Base-by-base conservation (phyloP, 306 rosid species). In the Rosa rugosa region DNA sequence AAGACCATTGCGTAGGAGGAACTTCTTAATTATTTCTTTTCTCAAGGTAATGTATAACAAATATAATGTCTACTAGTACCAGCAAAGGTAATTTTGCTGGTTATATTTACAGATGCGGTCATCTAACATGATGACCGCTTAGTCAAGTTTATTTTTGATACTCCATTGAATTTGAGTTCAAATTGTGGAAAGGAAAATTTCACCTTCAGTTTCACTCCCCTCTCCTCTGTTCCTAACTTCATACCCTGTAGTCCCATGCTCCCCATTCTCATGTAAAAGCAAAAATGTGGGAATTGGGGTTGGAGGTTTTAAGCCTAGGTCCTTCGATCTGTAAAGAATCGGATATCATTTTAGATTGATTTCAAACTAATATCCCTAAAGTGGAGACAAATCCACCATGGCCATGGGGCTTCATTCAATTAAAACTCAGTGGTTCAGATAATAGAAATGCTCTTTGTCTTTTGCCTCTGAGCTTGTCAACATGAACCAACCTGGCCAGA, bases 1-100 rank as follows among this genome's bases (percentile, higher is more conserved):
- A 92, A 89, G 88, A 89, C 85, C 73, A 79, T 94, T 82, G 72
- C 25, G 80, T 87, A 86, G 76, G 63, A 75, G 41, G 42, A 68
- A 31, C 63, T 38, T 22, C 3, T 27, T 27, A 27, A 31, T n/a
- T n/a, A 13, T 44, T 53, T 44, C 67, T 1, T 22, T 2, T 41
- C 11, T 44, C 11, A 51, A 62, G 38, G 51, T 77, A 66, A 40
- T 77, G 57, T 75, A 23, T 41, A 64, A 64, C 36, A 18, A 64
- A 27, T 20, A 62, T 11, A 62, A 62, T 27, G 44, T 64, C 22
- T 64, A 34, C 69, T 34, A 7, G 69, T 64, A 34, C 40, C 18
- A 62, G n/a, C n/a, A n/a, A n/a, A n/a, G n/a, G n/a, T 59, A 22
- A 59, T 59, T 59, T 23, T 22, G 36, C 31, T 22, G 36, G 14